phyloP scores from a whole-genome alignment of 768 basidiomycete species.

The Collybia sp. region DNA sequence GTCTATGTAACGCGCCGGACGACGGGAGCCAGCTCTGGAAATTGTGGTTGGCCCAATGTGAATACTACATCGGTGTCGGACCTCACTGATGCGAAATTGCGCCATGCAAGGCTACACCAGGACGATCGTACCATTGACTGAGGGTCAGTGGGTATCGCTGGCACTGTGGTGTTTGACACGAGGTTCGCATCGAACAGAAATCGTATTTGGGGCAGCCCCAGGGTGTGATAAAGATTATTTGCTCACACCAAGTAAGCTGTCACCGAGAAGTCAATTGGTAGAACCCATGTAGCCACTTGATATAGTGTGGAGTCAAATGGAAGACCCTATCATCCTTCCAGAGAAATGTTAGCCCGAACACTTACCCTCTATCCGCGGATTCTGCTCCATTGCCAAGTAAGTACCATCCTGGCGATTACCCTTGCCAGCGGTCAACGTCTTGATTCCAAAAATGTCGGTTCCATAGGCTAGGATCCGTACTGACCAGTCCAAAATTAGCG shows the following conservation, averaged over 20 bases:
- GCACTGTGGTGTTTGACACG: too few species aligned
- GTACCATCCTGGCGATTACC: slow-evolving; percentile 41
- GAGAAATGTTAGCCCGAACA: slow-evolving; percentile 46
- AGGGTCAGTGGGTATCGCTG: too few species aligned
- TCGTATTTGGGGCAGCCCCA: not conserved
- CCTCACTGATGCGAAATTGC: too few species aligned
- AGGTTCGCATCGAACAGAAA: too few species aligned
- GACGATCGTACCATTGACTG: too few species aligned
- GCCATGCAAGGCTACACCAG: too few species aligned
- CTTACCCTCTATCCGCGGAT: slow-evolving; percentile 55
- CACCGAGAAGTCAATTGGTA: slow-evolving; percentile 61
- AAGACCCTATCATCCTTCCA: slow-evolving; percentile 22
- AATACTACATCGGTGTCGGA: too few species aligned
- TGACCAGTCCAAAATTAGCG: too few species aligned
- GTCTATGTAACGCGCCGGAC: too few species aligned
- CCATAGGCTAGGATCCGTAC: too few species aligned
- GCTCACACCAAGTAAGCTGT: slow-evolving; percentile 46
- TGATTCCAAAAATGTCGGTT: slow-evolving; percentile 39
- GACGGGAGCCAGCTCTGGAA: too few species aligned
- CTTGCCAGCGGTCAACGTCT: slow-evolving; percentile 47
- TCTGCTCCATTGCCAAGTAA: slow-evolving; percentile 19
- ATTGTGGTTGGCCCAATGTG: too few species aligned
- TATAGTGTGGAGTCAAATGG: slow-evolving; percentile 2
- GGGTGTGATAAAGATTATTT: not conserved
- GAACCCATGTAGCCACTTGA: slow-evolving; percentile 24